Conservation (phyloP, 345 rosid species). For the Citrus cavaleriei region DNA sequence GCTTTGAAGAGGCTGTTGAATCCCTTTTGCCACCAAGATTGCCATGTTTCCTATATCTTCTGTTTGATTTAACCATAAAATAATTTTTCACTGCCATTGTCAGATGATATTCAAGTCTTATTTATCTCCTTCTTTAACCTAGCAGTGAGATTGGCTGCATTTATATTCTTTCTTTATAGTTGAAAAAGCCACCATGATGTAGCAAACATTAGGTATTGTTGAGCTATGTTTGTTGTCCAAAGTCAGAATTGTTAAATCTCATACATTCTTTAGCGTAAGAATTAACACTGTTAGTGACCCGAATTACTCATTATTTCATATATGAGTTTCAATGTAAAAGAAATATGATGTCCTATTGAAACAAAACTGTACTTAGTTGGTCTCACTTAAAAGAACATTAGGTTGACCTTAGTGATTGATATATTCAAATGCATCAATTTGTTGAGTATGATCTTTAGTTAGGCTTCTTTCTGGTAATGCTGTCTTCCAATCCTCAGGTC, state of each 20-base stretch:
- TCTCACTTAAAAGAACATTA: background rate
- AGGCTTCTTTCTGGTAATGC: background rate
- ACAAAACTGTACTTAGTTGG: background rate
- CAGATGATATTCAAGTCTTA: background rate
- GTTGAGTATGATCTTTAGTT: background rate
- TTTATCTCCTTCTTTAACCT: background rate
- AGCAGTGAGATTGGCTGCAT: background rate
- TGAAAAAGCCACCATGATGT: background rate
- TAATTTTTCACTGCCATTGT: background rate
- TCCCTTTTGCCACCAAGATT: background rate
- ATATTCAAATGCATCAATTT: background rate
- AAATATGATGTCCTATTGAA: background rate
- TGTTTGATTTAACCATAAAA: background rate
- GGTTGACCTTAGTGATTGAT: background rate
- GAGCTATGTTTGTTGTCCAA: background rate
- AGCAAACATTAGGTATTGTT: background rate
- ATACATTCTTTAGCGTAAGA: background rate
- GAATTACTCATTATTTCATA: background rate
- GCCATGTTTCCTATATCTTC: background rate
- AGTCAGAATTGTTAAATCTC: background rate
- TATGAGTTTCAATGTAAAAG: background rate
- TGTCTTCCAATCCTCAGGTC: background rate
- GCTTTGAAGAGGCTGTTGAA: slow-evolving; percentile 13
- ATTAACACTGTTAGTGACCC: background rate
- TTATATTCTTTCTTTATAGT: background rate